A percentile compares a stretch with the other conserved stretches of the same genome.
These are phyloP conservation scores for Ophiostoma ips DNA, from an alignment of 2,329 filamentous ascomycete species.

Conservation along the genomic window DNA sequence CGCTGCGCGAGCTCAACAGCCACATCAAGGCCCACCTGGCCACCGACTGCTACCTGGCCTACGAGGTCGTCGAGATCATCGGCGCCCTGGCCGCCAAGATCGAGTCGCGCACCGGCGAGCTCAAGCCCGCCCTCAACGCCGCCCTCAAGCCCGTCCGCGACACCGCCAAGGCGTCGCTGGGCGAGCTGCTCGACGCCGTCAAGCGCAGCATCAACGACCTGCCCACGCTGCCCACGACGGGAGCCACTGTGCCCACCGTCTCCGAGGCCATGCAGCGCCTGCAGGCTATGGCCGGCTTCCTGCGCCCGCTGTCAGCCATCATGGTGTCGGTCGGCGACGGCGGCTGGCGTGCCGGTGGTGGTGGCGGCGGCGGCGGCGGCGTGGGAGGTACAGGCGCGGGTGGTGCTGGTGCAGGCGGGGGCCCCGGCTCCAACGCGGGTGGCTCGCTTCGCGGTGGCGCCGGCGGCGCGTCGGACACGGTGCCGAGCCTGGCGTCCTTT, in stretches of 20 bases:
- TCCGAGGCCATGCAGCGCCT: constrained; percentile 75
- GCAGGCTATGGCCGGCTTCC: constrained; percentile 74
- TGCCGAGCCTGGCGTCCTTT: constrained; percentile 61
- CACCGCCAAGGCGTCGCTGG: constrained; percentile 76
- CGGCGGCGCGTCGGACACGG: constrained; percentile 34
- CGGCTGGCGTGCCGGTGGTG: constrained; percentile 55
- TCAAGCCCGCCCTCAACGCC: constrained; percentile 71
- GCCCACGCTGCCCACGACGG: constrained; percentile 60
- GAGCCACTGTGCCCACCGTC: constrained; percentile 62
- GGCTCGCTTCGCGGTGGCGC: constrained; percentile 22
- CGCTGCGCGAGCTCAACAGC: constrained; percentile 73
- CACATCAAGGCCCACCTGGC: constrained; percentile 77
- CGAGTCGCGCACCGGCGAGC: constrained; percentile 61
- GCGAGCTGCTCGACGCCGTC: constrained; percentile 72
- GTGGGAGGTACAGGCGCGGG: no score
- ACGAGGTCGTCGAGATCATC: constrained; percentile 87
- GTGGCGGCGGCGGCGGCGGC: constrained; percentile 31
- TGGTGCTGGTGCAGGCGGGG: no score
- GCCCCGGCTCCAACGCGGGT: no score
- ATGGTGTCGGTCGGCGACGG: constrained; percentile 87
- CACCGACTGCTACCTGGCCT: constrained; percentile 89
- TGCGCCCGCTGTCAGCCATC: constrained; percentile 74
- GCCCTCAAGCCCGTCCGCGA: constrained; percentile 81
- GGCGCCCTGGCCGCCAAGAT: constrained; percentile 65
- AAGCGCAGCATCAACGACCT: constrained; percentile 53